Evolutionary conservation across 495 filamentous ascomycete species (phyloP), one percentile per base, ranked within the genome.

Genomic region (Aspergillus sclerotioniger): DNA sequence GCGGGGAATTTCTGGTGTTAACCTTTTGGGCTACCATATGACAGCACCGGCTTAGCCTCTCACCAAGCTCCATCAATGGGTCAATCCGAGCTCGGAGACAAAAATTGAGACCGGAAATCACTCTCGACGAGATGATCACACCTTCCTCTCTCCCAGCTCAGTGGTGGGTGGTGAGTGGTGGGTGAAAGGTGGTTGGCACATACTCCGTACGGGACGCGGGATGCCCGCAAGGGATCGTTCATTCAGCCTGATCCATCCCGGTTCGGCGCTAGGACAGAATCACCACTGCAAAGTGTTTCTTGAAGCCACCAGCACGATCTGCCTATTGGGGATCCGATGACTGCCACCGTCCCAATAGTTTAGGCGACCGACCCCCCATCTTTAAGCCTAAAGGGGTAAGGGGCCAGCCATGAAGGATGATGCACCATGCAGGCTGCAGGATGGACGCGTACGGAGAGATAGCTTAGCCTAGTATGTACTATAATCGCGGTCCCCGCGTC

Each of bases 181-280:
- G n/a, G n/a, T n/a, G n/a, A 33, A 10, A 6, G 32, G 32, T 10
- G 13, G 33, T 37, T 37, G 37, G 69, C 67, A 75, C 74, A 70
- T 76, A 58, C 68, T 62, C 66, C 67, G 25, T 46, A 72, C 69
- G 69, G 70, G 67, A n/a, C 37, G 37, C 37, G 68, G 59, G 54
- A 48, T 43, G 50, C 44, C 65, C 69, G 71, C 62, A 76, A 72
- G 72, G 72, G 70, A 65, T 61, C 63, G 5, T 25, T 37, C 9
- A 41, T 41, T n/a, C 56, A 37, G 43, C 41, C 41, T 44, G 32
- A 50, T 56, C 35, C 21, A 39, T 25, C 5, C 47, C 31, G 28
- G 13, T 3, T 31, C 29, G 15, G 47, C 25, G 25, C 47, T 17
- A 50, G 12, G 48, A 45, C 29, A 54, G 44, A 20, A 55, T 20